Evolutionary conservation across 2,329 filamentous ascomycete genomes (phyloP), one percentile per base, ranked within the genome.

Genomic region (Cordyceps javanica): DNA sequence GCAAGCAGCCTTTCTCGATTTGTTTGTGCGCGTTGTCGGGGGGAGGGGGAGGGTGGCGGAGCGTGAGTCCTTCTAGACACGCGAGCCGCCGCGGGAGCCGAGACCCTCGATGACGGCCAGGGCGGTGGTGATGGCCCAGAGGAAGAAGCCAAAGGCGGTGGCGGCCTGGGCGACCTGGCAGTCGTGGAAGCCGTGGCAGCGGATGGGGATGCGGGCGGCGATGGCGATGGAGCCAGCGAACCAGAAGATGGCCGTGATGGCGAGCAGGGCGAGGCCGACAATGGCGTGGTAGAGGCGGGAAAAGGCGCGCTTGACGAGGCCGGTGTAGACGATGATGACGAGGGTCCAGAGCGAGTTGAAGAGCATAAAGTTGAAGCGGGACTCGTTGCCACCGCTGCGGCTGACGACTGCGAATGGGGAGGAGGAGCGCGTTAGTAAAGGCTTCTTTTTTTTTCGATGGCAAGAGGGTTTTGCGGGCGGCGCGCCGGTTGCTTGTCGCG

Each of bases 171-270:
- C 73, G 11, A 81, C 75, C 45, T 77, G 76, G 70, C 89, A 92
- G 16, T 75, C 77, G 19, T 71, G 74, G 50, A 72, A 74, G 42
- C 74, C 77, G 67, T 83, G 86, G 58, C 80, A 74, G 9, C 68
- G 74, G 16, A 81, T 77, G 55, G 82, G 81, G 58, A 91, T 72
- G 57, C 78, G 77, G 21, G 85, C 86, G 0, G 88, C 90, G 11
- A 92, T 72, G 0, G 90, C 90, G 63, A 95, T 86, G 65, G 91
- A 88, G 7, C 90, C 91, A 0, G 88, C 86, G 68, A 97, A 94
- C 91, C 91, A 96, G 77, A 95, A 95, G 58, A 95, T 78, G 74
- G 88, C 86, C 10, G 90, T 94, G 25, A 94, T 63, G 48, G 76
- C 77, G 66, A 95, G 89, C 32, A 90, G 77, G 1, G 66, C 85